These are phyloP conservation scores for Whalleya microplaca DNA, from an alignment of 2,329 filamentous ascomycete genomes.

Conservation along the genomic window DNA sequence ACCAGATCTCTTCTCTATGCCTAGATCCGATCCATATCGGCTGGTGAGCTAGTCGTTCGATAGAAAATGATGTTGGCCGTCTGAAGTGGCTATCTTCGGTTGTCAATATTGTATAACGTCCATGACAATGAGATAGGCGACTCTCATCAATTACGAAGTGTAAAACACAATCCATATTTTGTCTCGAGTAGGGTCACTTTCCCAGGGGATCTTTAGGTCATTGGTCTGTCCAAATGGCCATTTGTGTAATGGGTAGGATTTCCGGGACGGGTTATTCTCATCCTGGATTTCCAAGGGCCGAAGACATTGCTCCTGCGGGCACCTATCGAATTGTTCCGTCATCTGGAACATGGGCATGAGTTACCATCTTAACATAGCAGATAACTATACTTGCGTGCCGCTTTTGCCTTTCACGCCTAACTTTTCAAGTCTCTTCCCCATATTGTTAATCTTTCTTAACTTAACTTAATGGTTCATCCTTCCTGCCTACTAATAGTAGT, in stretches of 20 bases:
- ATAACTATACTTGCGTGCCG: constrained; percentile 2
- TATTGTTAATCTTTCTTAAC: constrained; percentile 11
- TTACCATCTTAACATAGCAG: background rate
- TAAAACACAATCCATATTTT: too few species aligned
- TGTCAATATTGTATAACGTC: background rate
- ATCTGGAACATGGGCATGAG: constrained; percentile 10
- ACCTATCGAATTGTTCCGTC: constrained; percentile 1
- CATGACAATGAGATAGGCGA: background rate
- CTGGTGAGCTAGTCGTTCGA: background rate
- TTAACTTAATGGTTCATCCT: constrained; percentile 4
- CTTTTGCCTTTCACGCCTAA: constrained; percentile 3
- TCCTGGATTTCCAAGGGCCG: background rate
- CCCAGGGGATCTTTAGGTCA: background rate
- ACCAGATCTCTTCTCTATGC: background rate
- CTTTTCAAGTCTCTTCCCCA: constrained; percentile 1
- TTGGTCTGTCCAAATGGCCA: background rate
- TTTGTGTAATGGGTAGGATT: background rate
- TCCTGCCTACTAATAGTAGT: constrained; percentile 7
- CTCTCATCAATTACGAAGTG: background rate
- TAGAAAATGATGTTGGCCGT: background rate
- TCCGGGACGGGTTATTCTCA: constrained; percentile 1
- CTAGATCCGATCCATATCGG: background rate
- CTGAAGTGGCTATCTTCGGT: background rate
- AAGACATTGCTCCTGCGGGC: constrained; percentile 1
- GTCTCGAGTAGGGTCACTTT: background rate